Evolutionary conservation across 768 basidiomycete species (phyloP).

Genomic region (Calvatia gigantea): DNA sequence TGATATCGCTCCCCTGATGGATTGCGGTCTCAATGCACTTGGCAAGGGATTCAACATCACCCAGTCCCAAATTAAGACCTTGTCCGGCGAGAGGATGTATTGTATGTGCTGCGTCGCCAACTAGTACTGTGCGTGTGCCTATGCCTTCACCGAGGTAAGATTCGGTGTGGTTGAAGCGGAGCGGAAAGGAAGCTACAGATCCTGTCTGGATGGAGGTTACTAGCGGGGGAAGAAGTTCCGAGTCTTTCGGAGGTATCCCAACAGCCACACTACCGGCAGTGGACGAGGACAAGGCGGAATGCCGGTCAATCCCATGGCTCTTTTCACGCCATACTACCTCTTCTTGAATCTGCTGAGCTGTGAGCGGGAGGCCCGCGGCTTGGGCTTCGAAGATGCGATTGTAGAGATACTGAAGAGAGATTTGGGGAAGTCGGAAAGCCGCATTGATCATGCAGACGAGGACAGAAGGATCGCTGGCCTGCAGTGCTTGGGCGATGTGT

Average conservation of each 20-base stretch:
- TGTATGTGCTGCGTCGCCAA: slow-evolving; percentile 96
- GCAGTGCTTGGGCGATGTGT: slow-evolving; percentile 66
- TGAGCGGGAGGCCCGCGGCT: slow-evolving; percentile 39
- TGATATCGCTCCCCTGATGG: slow-evolving; percentile 75
- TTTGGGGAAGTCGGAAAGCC: slow-evolving; percentile 80
- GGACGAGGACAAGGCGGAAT: slow-evolving; percentile 59
- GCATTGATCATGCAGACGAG: slow-evolving; percentile 81
- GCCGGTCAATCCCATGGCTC: slow-evolving; percentile 60
- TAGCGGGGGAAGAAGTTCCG: slow-evolving; percentile 69
- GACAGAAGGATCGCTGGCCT: slow-evolving; percentile 57
- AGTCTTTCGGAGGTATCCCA: slow-evolving; percentile 60
- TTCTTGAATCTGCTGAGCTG: slow-evolving; percentile 44
- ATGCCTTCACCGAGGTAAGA: slow-evolving; percentile 74
- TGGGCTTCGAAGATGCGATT: slow-evolving; percentile 55
- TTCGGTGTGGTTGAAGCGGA: slow-evolving; percentile 84
- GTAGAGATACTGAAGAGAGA: slow-evolving; percentile 69
- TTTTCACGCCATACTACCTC: slow-evolving; percentile 74
- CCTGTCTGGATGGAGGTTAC: slow-evolving; percentile 67
- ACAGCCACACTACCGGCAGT: slow-evolving; percentile 20
- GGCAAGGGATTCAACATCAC: slow-evolving; percentile 73
- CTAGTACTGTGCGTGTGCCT: slow-evolving; percentile 73
- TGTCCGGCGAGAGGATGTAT: slow-evolving; percentile 95
- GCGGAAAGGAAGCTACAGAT: slow-evolving; percentile 85
- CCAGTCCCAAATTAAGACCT: slow-evolving; percentile 92
- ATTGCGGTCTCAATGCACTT: slow-evolving; percentile 59